A percentile compares a stretch with the other conserved stretches of the same genome.
These are phyloP conservation scores for Zychaea mexicana DNA, from an alignment of 371 early-diverging fungal species.

Conservation along the genomic window DNA sequence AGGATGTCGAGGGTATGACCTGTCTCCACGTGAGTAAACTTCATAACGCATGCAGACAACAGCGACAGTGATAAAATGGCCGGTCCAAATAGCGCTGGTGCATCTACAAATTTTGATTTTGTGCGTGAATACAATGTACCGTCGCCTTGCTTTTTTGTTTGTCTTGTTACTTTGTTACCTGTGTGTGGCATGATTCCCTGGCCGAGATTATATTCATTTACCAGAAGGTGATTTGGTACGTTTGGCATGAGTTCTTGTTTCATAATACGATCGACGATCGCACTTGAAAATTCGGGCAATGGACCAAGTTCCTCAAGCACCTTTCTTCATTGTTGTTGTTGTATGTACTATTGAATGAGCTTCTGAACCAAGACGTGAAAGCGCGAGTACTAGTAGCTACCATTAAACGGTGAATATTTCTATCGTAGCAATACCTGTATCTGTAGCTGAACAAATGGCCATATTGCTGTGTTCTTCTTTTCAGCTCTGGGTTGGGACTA, in stretches of 20 bases:
- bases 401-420: not conserved
- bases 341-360: conserved; percentile 6
- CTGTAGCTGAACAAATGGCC: conserved; percentile 74
- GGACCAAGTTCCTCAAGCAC: conserved; percentile 58
- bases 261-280: conserved; percentile 49
- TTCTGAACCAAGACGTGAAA: not conserved
- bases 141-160: too few relatives aligned
- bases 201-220: conserved; percentile 74
- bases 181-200: conserved; percentile 69
- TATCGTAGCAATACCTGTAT: conserved; percentile 47
- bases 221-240: conserved; percentile 62
- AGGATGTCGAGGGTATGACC: conserved; percentile 33
- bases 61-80: conserved; percentile 67
- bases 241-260: conserved; percentile 35
- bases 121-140: too few relatives aligned
- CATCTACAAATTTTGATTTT: conserved; percentile 34
- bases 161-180: conserved; percentile 21
- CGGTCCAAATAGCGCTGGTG: conserved; percentile 67
- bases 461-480: conserved; percentile 75
- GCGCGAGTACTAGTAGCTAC: not conserved
- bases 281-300: conserved; percentile 50
- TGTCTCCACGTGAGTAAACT: conserved; percentile 47
- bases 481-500: conserved; percentile 76
- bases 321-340: conserved; percentile 34
- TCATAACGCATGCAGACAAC: conserved; percentile 71